Conservation (phyloP, 192 early-diverging fungal species). For the Funneliformis geosporum region DNA sequence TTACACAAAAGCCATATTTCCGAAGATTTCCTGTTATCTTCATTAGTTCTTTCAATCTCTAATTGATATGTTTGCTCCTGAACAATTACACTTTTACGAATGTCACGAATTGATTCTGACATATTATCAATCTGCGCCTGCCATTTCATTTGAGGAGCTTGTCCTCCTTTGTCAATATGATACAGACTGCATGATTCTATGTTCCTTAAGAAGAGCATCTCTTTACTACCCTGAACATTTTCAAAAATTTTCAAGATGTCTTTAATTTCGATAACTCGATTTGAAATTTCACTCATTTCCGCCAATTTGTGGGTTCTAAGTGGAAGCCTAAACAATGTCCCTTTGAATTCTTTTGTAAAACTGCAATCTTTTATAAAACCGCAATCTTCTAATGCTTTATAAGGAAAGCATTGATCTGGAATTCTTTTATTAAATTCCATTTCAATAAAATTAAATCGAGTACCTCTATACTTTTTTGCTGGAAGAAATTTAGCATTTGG, state of each 20-base stretch:
- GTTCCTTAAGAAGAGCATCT: constrained; percentile 21
- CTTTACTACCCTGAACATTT: background rate
- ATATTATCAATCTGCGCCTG: background rate
- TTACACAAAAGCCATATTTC: background rate
- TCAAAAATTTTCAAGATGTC: background rate
- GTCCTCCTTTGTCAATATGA: background rate
- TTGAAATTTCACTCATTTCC: background rate
- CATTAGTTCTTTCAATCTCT: background rate
- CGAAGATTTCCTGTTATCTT: background rate
- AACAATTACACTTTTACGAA: background rate
- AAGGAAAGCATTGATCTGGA: constrained; percentile 25
- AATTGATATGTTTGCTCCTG: background rate
- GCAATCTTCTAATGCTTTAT: background rate
- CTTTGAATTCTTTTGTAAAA: constrained; percentile 24
- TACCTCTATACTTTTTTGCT: background rate
- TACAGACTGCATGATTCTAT: background rate
- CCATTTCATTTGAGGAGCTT: background rate
- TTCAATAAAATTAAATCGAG: constrained; percentile 6
- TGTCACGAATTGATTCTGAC: background rate
- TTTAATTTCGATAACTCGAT: background rate
- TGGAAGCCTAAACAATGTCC: constrained; percentile 34
- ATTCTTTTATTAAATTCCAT: constrained; percentile 10
- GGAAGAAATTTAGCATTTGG: constrained; percentile 27
- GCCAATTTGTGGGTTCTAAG: background rate
- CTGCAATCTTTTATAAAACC: background rate